Evolutionary conservation across 148 eudicot species (phyloP).

Genomic region (Rhododendron griersonianum): DNA sequence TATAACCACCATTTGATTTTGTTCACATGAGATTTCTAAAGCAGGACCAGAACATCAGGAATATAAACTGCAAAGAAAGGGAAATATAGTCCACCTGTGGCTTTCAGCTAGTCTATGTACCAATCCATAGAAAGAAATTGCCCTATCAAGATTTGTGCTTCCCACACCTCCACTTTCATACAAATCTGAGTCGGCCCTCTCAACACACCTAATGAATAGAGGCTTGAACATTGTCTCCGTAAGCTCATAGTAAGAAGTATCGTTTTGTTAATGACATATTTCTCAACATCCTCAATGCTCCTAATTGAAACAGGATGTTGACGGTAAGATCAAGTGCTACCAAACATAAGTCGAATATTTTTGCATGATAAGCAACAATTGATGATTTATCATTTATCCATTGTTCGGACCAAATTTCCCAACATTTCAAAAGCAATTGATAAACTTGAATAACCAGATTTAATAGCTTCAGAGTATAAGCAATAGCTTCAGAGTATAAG

Average conservation of each 20-base stretch:
- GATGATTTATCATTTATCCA: slow-evolving; percentile 74
- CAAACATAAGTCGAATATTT: slow-evolving; percentile 71
- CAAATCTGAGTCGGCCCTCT: slow-evolving; percentile 66
- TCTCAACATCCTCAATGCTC: slow-evolving; percentile 44
- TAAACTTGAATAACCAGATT: slow-evolving; percentile 59
- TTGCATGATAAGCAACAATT: slow-evolving; percentile 48
- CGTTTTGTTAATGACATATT: slow-evolving; percentile 45
- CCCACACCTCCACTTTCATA: neutral
- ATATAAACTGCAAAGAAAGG: no score
- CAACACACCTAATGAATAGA: slow-evolving; percentile 72
- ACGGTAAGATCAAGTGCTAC: slow-evolving; percentile 75
- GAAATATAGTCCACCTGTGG: no score
- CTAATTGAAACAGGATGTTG: slow-evolving; percentile 49
- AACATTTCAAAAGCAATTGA: slow-evolving; percentile 67
- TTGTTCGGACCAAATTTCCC: slow-evolving; percentile 43
- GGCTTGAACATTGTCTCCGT: slow-evolving; percentile 95
- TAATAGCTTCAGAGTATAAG: slow-evolving; percentile 61
- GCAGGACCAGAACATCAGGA: neutral
- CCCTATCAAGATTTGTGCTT: no score
- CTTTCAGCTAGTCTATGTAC: no score
- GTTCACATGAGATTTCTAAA: neutral
- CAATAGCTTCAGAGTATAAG: slow-evolving; percentile 60
- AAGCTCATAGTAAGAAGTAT: slow-evolving; percentile 74
- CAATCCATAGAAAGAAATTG: no score
- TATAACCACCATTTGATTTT: neutral